Base-by-base conservation (phyloP, 139 green algal species). In the Tetradesmus obliquus region DNA sequence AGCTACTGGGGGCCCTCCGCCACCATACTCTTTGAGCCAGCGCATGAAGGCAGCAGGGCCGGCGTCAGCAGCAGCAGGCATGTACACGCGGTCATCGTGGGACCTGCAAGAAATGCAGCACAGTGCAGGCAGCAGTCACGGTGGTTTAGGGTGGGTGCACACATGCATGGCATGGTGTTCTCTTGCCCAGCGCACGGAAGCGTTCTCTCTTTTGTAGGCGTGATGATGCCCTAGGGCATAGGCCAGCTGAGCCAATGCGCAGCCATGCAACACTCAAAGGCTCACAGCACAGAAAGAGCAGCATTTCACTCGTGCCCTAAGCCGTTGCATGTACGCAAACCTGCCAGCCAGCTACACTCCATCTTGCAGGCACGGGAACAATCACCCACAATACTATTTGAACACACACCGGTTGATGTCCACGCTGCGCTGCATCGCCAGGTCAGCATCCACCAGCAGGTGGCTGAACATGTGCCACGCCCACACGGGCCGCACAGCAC, bases 381-480 rank as follows among this genome's bases (percentile, higher is more conserved):
- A 45, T 45, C 32, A 45, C 32, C 32, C 32, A 45, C 32, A 45
- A 45, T 0, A 45, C 32, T 45, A 45, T 45, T 13, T 13, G 0
- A 72, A 72, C 10, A 72, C 12, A 13, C 55, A 84, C 69, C 87
- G 71, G 71, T 91, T 84, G 20, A 55, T 20, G 24, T 91, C 87
- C 17, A 86, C 55, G 53, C 54, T 13, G 9, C 10, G 51, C 54
- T 84, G 74, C 13, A 72, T 91, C 10, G 72, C 72, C 20, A 91
- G 12, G 74, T 91, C 87, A 85, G 87, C 87, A 85, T 91, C 87
- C 20, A 85, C 6, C 54, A 91, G 72, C 20, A 58, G 8, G 8
- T 91, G 87, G 45, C 13, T 51, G 15, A 55, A n/a, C 72, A 86
- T 71, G 22, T 91, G 87, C 3, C 17, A 9, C 72, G 51, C 9